These are phyloP conservation scores for Albophoma yamanashiensis DNA, from an alignment of 2,329 filamentous ascomycete genomes.

Conservation along the genomic window DNA sequence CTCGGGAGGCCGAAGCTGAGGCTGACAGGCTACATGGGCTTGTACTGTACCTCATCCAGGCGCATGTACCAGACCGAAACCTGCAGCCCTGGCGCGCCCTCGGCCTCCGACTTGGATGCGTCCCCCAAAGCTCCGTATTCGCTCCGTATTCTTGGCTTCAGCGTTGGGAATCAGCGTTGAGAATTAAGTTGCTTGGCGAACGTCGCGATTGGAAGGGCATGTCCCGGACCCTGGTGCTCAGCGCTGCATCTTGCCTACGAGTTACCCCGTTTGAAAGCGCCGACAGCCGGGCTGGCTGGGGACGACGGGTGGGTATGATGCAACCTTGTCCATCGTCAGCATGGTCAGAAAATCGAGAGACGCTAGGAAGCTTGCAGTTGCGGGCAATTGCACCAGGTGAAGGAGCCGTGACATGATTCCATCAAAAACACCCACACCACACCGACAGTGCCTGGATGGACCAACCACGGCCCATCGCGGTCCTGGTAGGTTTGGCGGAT, in stretches of 20 bases:
- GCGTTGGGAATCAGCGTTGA: too few relatives aligned
- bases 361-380: too few relatives aligned
- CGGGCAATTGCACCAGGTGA: too few relatives aligned
- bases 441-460: too few relatives aligned
- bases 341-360: not conserved
- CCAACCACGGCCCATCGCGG: too few relatives aligned
- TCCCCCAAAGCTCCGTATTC: not conserved
- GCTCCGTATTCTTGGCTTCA: too few relatives aligned
- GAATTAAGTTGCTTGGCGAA: not conserved
- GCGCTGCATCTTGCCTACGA: not conserved
- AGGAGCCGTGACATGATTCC: too few relatives aligned
- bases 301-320: not conserved
- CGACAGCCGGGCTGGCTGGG: not conserved
- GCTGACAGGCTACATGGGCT: not conserved
- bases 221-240: not conserved
- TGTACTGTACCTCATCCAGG: not conserved
- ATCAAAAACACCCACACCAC: too few relatives aligned
- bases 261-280: not conserved
- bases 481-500: too few relatives aligned
- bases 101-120: not conserved
- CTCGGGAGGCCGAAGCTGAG: not conserved
- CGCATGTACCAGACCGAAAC: not conserved
- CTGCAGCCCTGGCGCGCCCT: not conserved
- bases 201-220: not conserved
- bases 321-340: not conserved